Conservation (phyloP, 768 basidiomycete species). For the Mycena galopus region DNA sequence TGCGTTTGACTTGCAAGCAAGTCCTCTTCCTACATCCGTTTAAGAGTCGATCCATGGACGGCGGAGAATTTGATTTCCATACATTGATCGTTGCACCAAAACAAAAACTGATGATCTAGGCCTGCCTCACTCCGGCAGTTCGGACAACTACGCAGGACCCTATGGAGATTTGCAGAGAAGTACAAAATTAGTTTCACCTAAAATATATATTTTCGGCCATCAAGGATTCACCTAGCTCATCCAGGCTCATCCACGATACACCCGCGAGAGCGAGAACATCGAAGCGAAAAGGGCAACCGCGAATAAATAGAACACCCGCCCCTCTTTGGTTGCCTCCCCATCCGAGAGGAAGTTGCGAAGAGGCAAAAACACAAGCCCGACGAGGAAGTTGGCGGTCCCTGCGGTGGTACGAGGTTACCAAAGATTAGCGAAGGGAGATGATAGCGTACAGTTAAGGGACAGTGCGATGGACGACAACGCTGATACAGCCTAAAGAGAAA, state of each 20-base stretch:
- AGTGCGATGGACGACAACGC: conserved; percentile 82
- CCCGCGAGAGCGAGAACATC: conserved; percentile 51
- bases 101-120: not conserved
- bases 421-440: not conserved
- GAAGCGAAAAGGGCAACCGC: conserved; percentile 65
- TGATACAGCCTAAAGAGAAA: conserved; percentile 73
- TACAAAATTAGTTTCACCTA: not conserved
- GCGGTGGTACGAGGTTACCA: conserved; percentile 12
- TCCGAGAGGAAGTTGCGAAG: conserved; percentile 80
- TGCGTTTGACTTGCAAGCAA: not conserved
- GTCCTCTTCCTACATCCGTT: not conserved
- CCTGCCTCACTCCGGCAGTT: not conserved
- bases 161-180: not conserved
- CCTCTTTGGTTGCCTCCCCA: conserved; percentile 73
- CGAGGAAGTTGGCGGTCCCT: conserved; percentile 90
- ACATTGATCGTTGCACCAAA: not conserved
- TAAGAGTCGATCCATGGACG: not conserved
- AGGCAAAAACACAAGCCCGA: conserved; percentile 89
- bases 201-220: not conserved
- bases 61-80: not conserved
- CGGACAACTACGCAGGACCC: not conserved
- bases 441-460: conserved; percentile 78
- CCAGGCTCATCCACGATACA: conserved; percentile 53
- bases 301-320: conserved; percentile 93
- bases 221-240: not conserved